A percentile compares a stretch with the other conserved stretches of the same genome.
These are phyloP conservation scores for Boletellus deceptivus DNA, from an alignment of 1,284 basidiomycete species.

Conservation along the genomic window DNA sequence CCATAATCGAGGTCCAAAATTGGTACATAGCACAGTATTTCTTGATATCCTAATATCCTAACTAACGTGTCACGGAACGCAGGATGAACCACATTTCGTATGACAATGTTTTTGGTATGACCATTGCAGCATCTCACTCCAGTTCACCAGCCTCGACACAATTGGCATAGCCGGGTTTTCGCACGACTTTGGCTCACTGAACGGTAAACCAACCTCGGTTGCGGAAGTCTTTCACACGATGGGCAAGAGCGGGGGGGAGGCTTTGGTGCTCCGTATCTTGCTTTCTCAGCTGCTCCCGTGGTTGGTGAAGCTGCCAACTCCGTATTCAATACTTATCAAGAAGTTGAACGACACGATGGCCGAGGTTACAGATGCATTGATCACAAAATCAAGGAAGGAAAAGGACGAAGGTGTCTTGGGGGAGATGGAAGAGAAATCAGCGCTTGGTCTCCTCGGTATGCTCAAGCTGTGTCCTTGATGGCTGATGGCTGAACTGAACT, in stretches of 20 bases:
- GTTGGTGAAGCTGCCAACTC: slow-evolving; percentile 44
- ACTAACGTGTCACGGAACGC: slow-evolving; percentile 18
- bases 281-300: slow-evolving; percentile 44
- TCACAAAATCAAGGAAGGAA: slow-evolving; percentile 44
- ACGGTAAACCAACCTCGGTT: slow-evolving; percentile 45
- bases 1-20: slow-evolving; percentile 51
- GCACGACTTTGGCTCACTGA: slow-evolving; percentile 54
- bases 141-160: slow-evolving; percentile 46
- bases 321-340: slow-evolving; percentile 35
- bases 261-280: slow-evolving; percentile 27
- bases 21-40: slow-evolving; percentile 15
- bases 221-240: slow-evolving; percentile 48
- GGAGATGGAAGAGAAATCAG: slow-evolving; percentile 37
- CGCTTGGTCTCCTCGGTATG: slow-evolving; percentile 38
- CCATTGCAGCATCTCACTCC: slow-evolving; percentile 23
- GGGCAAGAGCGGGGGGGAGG: slow-evolving; percentile 20
- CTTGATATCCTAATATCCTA: not conserved
- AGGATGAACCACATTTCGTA: slow-evolving; percentile 54
- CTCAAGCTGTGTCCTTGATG: not conserved
- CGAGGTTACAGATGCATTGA: slow-evolving; percentile 46
- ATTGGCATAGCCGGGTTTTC: slow-evolving; percentile 63
- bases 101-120: slow-evolving; percentile 20
- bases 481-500: not conserved
- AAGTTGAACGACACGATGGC: slow-evolving; percentile 42
- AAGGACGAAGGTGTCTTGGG: slow-evolving; percentile 31